Base-by-base conservation (phyloP, 805 yeast genomes). In the Candida hispaniensis region DNA sequence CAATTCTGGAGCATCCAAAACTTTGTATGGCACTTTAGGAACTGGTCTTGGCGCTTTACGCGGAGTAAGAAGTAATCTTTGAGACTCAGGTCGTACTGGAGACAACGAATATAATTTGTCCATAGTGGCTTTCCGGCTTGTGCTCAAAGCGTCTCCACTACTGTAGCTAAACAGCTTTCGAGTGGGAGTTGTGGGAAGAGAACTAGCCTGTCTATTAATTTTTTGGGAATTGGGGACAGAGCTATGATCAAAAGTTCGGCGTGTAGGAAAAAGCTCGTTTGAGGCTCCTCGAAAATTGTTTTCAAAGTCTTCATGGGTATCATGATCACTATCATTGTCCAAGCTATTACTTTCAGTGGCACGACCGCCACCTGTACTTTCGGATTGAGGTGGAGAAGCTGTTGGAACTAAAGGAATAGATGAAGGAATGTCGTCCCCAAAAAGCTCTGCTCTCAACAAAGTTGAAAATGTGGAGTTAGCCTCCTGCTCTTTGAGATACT, bases 1-100 rank as follows among this genome's bases (percentile, higher is more conserved):
- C 14, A 91, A 62, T 30, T 83, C 94, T 0, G 97, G 98, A 0
- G 98, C 98, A 59, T 88, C 98, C 26, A 88, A 66, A 4, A 88
- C 96, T 39, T 94, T 67, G 50, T 79, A 85, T 0, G 98, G 97
- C 1, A 85, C 81, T 50, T 79, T 81, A 3, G 91, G 66, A 13
- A 91, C 80, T 18, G 71, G 68, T 27, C 98, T 61, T 2, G 79
- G 72, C 49, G 73, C 78, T 56, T 77, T 82, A 39, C 79, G 76
- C 0, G 96, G 96, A 2, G 88, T 76, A 33, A 86, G 58, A 26
- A 91, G 61, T 15, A 86, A 57, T 47, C 72, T 69, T 47, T 86
- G 94, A 2, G 88, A 73, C 45, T 86, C 97, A 40, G 79, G 79
- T 34, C 97, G 67, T 20, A 88, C 94, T 0, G 95, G 94, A 1